These are phyloP conservation scores for Paraphaeosphaeria sporulosa DNA, from an alignment of 2,329 filamentous ascomycete genomes.

Conservation along the genomic window DNA sequence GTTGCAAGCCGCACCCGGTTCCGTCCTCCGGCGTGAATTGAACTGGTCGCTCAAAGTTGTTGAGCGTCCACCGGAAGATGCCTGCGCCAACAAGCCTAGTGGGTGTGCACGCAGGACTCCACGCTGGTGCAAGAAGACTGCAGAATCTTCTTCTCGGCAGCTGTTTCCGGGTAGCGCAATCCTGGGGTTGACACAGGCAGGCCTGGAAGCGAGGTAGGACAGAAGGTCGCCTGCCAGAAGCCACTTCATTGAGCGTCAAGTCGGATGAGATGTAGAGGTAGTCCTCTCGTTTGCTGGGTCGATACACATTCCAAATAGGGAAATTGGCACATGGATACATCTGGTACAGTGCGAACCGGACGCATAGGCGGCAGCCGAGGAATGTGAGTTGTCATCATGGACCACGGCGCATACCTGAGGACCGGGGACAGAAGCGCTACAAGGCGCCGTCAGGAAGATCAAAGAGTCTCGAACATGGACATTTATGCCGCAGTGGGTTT, in stretches of 20 bases:
- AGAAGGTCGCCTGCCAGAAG: background rate
- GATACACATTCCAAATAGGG: background rate
- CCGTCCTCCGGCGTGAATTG: background rate
- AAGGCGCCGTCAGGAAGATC: background rate
- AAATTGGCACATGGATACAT: background rate
- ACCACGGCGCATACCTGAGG: background rate
- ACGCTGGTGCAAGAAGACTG: background rate
- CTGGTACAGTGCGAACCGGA: background rate
- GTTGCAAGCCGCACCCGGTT: background rate
- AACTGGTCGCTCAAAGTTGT: background rate
- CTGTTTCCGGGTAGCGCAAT: background rate
- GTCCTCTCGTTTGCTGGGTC: background rate
- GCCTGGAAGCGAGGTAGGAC: slow-evolving; percentile 4
- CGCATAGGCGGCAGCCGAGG: background rate
- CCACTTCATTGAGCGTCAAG: background rate
- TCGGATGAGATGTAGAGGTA: background rate
- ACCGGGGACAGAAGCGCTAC: background rate
- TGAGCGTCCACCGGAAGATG: background rate
- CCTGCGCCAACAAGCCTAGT: background rate
- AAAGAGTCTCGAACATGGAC: background rate
- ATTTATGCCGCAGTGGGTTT: background rate
- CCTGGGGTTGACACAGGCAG: background rate
- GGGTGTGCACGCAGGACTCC: background rate
- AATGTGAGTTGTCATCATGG: background rate
- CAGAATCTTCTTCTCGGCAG: background rate